These are phyloP conservation scores for Ophiocordyceps camponoti-floridani DNA, from an alignment of 2,329 filamentous ascomycete genomes.

Conservation along the genomic window DNA sequence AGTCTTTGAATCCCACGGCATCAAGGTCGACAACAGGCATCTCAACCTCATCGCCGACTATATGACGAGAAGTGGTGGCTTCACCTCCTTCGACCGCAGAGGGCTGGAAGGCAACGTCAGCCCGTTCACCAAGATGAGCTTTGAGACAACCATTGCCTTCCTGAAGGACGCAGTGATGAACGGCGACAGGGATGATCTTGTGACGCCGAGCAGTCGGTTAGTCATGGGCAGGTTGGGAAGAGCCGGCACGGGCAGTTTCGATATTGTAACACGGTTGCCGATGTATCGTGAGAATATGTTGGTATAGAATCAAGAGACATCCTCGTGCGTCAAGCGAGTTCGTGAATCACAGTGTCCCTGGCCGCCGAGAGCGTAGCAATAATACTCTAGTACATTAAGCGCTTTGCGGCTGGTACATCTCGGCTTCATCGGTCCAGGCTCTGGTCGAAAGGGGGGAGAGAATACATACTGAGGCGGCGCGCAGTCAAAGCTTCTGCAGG, in stretches of 20 bases:
- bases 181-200: slow-evolving; percentile 76
- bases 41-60: slow-evolving; percentile 90
- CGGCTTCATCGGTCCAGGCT: too few species aligned
- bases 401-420: too few species aligned
- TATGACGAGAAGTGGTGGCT: slow-evolving; percentile 89
- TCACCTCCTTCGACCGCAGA: slow-evolving; percentile 82
- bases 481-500: too few species aligned
- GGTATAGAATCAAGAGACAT: not conserved
- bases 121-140: slow-evolving; percentile 97
- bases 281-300: slow-evolving; percentile 11
- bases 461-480: too few species aligned
- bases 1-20: slow-evolving; percentile 83
- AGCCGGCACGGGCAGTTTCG: slow-evolving; percentile 82
- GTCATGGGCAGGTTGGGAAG: slow-evolving; percentile 70
- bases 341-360: too few species aligned
- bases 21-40: slow-evolving; percentile 80
- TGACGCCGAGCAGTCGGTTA: slow-evolving; percentile 70
- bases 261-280: slow-evolving; percentile 53
- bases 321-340: too few species aligned
- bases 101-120: slow-evolving; percentile 71
- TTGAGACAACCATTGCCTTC: slow-evolving; percentile 92
- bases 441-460: too few species aligned
- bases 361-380: too few species aligned
- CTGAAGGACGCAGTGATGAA: slow-evolving; percentile 83
- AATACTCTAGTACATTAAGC: too few species aligned